Evolutionary conservation across 176 grass and related monocot species (phyloP).

Genomic region (Elaeis guineensis): DNA sequence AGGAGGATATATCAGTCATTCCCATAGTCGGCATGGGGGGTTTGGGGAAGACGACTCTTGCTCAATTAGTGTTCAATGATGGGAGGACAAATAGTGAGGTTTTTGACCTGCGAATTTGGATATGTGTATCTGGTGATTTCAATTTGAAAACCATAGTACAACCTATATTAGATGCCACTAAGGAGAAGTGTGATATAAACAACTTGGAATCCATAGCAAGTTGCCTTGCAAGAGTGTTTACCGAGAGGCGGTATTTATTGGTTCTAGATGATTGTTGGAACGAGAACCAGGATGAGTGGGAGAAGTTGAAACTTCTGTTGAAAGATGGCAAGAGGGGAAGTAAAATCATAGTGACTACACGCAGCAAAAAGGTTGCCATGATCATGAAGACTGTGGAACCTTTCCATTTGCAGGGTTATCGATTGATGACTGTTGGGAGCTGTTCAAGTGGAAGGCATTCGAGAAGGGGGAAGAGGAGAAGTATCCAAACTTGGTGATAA

Average conservation of each 20-base stretch:
- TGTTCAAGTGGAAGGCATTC: conserved; percentile 50
- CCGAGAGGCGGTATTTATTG: conserved; percentile 31
- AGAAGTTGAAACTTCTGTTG: conserved; percentile 31
- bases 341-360: conserved; percentile 72
- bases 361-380: conserved; percentile 20
- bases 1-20: conserved; percentile 50
- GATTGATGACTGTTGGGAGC: conserved; percentile 5
- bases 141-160: not conserved
- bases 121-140: not conserved
- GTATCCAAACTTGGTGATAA: conserved; percentile 19
- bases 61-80: conserved; percentile 55
- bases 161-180: not conserved
- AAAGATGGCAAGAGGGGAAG: conserved; percentile 43
- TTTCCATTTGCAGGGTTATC: not conserved
- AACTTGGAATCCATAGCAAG: not conserved
- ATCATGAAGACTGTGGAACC: not conserved
- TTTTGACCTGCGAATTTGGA: conserved; percentile 21
- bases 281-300: not conserved
- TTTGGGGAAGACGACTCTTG: conserved; percentile 54
- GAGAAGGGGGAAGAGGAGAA: conserved; percentile 26
- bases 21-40: conserved; percentile 53
- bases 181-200: not conserved
- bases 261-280: not conserved
- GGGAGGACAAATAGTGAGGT: conserved; percentile 33
- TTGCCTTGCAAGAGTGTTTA: not conserved